Base-by-base conservation (phyloP, 2,329 filamentous ascomycete genomes). In the Dactylellina haptotyla region DNA sequence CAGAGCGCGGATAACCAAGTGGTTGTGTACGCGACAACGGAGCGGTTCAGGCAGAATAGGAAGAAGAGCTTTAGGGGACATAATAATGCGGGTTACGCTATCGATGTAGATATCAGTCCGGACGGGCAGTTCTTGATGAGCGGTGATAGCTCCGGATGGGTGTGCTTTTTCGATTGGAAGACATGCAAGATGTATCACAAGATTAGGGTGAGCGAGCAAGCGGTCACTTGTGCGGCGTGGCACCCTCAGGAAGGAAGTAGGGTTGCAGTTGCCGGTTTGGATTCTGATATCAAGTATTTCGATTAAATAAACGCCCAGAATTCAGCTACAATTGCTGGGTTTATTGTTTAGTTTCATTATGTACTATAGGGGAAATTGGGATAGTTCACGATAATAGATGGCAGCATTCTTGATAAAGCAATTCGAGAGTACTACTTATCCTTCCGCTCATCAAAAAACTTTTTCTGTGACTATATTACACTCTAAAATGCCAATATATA, bases 151-250 rank as follows among this genome's bases (percentile, higher is more conserved):
- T 92, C 87, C 14, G 95, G 96, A 34, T 97, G 87, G 79, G 88
- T 97, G 51, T 96, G 91, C 82, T 97, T 98, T 83, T 99, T 93
- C 92, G 95, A 98, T 82, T 99, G 93, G 92, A 99, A 99, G 87
- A 97, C 93, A 39, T 96, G 94, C 81, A 98, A 97, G 83, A 94
- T 99, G 93, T 97, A 92, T 82, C 92, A 97, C 83, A 98, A 98
- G 85, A 88, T 99, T 76, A 87, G 90, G 82, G 93, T 92, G 23
- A 88, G 91, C 70, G 93, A 92, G 62, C 87, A 90, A 59, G 88
- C 93, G 3, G 85, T 97, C 62, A 92, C 92, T n/a, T 91, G 90
- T 76, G 87, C 95, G 67, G 90, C 91, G 80, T 99, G 95, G 94
- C 93, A 98, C 81, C 93, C 94, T n/a, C 91, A 97, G 82, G 95